Evolutionary conservation across 2,329 filamentous ascomycete genomes (phyloP).

Genomic region (Dactylonectria estremocensis): DNA sequence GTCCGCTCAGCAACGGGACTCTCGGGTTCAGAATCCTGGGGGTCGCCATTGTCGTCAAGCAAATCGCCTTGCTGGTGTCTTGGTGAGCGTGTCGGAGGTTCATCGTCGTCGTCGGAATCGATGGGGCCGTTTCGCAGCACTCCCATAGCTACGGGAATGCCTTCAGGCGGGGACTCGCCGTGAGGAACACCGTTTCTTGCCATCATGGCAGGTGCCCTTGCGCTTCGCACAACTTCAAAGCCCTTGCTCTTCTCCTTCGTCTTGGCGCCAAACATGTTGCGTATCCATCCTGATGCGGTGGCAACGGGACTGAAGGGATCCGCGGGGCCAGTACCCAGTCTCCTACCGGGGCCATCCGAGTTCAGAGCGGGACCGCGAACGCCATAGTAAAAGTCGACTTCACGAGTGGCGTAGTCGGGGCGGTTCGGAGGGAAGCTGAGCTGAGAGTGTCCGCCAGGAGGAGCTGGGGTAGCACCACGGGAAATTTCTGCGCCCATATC

Average conservation of each 20-base stretch:
- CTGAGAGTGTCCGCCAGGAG: slow-evolving; percentile 49
- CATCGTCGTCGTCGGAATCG: slow-evolving; percentile 73
- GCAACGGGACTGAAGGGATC: slow-evolving; percentile 94
- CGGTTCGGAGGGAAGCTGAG: slow-evolving; percentile 68
- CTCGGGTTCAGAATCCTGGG: slow-evolving; percentile 60
- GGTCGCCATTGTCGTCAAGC: slow-evolving; percentile 63
- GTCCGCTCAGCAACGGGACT: slow-evolving; percentile 53
- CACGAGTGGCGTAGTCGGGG: slow-evolving; percentile 92
- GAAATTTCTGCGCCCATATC: slow-evolving; percentile 61
- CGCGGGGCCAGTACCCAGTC: slow-evolving; percentile 92
- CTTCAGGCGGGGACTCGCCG: slow-evolving; percentile 77
- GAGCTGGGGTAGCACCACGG: slow-evolving; percentile 61
- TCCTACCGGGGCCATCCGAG: slow-evolving; percentile 84
- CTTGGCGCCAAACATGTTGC: slow-evolving; percentile 83
- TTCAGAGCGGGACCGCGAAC: slow-evolving; percentile 90
- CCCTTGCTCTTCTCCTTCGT: slow-evolving; percentile 96
- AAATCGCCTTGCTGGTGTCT: slow-evolving; percentile 55
- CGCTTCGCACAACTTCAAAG: slow-evolving; percentile 95
- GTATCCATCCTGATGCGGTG: slow-evolving; percentile 91
- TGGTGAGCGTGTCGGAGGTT: slow-evolving; percentile 47
- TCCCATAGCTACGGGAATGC: slow-evolving; percentile 76
- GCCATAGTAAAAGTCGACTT: slow-evolving; percentile 97
- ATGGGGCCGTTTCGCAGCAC: slow-evolving; percentile 73
- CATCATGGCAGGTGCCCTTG: slow-evolving; percentile 84
- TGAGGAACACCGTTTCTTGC: slow-evolving; percentile 68